A percentile compares a stretch with the other conserved stretches of the same genome.
phyloP scores from a whole-genome alignment of 2,329 filamentous ascomycete genomes.

The Colletotrichum liriopes region DNA sequence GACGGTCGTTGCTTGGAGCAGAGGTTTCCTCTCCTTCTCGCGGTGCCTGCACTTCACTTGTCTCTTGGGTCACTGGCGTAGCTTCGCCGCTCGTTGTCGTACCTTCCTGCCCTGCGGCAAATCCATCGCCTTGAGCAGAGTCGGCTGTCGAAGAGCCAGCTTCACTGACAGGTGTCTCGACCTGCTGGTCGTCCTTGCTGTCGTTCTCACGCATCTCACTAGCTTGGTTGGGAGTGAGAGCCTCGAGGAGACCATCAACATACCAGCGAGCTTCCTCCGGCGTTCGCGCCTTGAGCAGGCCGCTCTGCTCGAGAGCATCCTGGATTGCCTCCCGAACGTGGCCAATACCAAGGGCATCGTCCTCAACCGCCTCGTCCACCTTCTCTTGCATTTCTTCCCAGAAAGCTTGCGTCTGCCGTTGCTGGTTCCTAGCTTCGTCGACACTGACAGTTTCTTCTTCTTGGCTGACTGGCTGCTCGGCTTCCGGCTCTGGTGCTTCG shows the following conservation, averaged over 20 bases:
- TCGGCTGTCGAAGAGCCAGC: conserved; percentile 1
- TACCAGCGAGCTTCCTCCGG: conserved; percentile 63
- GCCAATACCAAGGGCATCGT: conserved; percentile 68
- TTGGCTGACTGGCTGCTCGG: conserved; percentile 19
- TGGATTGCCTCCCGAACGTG: conserved; percentile 69
- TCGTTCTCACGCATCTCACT: conserved; percentile 33
- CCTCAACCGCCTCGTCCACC: conserved; percentile 71
- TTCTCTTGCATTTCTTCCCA: conserved; percentile 71
- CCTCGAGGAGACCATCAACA: conserved; percentile 66
- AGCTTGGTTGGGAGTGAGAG: conserved; percentile 57
- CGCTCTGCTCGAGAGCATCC: conserved; percentile 69
- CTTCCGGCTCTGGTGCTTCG: conserved; percentile 43
- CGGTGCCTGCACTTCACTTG: conserved; percentile 7
- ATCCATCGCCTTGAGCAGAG: background rate
- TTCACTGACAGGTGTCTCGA: conserved; percentile 4
- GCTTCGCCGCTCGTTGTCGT: background rate
- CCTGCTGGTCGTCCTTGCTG: conserved; percentile 55
- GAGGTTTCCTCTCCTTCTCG: conserved; percentile 2
- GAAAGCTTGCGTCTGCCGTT: conserved; percentile 55
- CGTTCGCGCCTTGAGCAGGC: conserved; percentile 63
- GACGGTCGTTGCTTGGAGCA: conserved; percentile 1
- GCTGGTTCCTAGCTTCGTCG: conserved; percentile 43
- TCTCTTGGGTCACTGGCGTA: background rate
- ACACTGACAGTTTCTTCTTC: conserved; percentile 39
- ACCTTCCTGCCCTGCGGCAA: background rate